Percentiles rank a stretch among this genome's conserved stretches.
Evolutionary conservation across 305 asterid species (phyloP).

Genomic region (Withania somnifera): DNA sequence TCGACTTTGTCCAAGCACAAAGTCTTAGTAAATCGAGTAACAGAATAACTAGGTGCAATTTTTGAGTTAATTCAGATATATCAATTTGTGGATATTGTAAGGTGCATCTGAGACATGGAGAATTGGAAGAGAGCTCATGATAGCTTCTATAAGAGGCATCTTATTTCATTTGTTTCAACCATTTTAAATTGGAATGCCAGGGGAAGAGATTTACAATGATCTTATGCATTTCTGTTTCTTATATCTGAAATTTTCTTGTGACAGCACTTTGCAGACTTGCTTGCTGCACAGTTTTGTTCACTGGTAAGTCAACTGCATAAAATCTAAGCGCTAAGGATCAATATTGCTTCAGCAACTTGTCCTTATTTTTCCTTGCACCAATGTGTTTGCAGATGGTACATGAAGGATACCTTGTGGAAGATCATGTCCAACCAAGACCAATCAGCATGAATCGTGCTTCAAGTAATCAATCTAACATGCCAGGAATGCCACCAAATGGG

Average conservation of each 20-base stretch:
- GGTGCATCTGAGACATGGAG: neutral
- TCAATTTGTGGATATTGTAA: neutral
- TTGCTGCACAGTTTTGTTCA: conserved; percentile 67
- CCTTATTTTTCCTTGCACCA: neutral
- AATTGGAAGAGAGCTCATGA: neutral
- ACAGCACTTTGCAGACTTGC: conserved; percentile 92
- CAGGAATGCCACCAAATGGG: conserved; percentile 31
- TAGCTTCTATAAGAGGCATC: neutral
- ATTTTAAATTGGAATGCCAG: neutral
- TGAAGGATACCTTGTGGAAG: conserved; percentile 68
- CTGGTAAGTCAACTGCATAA: conserved; percentile 42
- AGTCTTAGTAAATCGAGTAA: neutral
- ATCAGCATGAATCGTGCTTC: conserved; percentile 29
- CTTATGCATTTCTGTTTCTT: conserved; percentile 15
- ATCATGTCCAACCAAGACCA: conserved; percentile 62
- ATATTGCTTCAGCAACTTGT: neutral
- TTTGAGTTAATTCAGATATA: neutral
- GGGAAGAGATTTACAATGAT: neutral
- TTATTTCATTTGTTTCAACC: conserved; percentile 1
- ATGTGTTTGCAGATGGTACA: conserved; percentile 50
- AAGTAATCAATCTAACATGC: conserved; percentile 30
- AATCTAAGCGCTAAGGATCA: neutral
- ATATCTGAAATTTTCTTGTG: conserved; percentile 10
- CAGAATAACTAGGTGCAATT: neutral
- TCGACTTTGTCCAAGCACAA: neutral